Base-by-base conservation (phyloP, 2,329 filamentous ascomycete species). In the Aspergillus ruber region DNA sequence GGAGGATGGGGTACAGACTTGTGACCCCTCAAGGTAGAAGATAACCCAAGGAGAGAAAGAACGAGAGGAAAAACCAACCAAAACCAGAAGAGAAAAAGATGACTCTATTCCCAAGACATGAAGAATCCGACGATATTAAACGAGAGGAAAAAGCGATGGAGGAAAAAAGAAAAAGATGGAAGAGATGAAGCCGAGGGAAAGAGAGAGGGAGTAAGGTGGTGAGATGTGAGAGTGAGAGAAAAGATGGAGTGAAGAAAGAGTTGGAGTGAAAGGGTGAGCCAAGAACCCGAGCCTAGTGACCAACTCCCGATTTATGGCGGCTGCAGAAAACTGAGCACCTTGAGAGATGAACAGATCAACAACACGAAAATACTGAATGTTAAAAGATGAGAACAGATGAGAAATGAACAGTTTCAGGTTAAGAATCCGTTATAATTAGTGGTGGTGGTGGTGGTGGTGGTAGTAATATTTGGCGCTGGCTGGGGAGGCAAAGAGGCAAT, bases 201-300 rank as follows among this genome's bases (percentile, higher is more conserved):
- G 25, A 8, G 51, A 49, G 46, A 42, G 35, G 27, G 45, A 32
- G 45, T 44, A 45, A 41, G 25, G 40, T 44, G 40, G 27, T 21
- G 42, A 49, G 33, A 36, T 17, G n/a, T 47, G 33, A 38, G 49
- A 46, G 50, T 9, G 23, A 10, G 23, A 25, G 23, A 25, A 29
- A 29, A 29, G 25, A 29, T 29, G 25, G 10, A 29, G 25, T 29
- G 25, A 29, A 29, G 25, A 29, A 45, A 40, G 48, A 51, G 45
- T 47, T 47, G 52, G 44, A 42, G 44, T 55, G 40, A 48, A 56
- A 53, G 55, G 53, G 51, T 53, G 48, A 52, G 54, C 52, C 54
- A 58, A 58, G 53, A 54, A 36, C 17, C 33, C 33, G 33, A 29
- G 9, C 25, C 25, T 29, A 10, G 25, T 29, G 25, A 29, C 25